These are phyloP conservation scores for Thelephora ganbajun DNA, from an alignment of 768 basidiomycete genomes.

Conservation along the genomic window DNA sequence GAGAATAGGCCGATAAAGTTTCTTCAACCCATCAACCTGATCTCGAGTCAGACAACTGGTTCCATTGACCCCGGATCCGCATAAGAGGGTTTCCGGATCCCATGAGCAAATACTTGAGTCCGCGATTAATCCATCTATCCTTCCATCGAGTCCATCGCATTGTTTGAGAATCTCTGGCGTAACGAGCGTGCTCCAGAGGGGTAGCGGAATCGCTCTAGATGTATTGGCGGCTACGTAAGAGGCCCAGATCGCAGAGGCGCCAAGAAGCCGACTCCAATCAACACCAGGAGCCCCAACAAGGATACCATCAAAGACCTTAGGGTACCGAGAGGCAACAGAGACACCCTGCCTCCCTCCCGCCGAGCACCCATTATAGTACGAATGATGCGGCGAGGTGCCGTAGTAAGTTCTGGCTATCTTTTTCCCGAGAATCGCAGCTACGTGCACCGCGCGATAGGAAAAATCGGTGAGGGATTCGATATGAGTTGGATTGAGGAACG, in stretches of 20 bases:
- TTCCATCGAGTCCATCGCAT: background rate
- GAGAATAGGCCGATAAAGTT: background rate
- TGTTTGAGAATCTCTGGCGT: background rate
- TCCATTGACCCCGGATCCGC: background rate
- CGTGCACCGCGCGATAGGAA: background rate
- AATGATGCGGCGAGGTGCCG: background rate
- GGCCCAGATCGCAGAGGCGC: background rate
- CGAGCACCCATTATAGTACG: background rate
- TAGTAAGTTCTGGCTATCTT: background rate
- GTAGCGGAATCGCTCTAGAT: background rate
- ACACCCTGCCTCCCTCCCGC: background rate
- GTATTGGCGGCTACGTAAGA: background rate
- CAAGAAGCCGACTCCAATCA: background rate
- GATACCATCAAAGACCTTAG: background rate
- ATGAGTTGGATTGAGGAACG: background rate
- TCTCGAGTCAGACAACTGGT: background rate
- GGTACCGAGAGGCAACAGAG: background rate
- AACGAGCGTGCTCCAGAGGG: background rate
- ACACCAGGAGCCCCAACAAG: background rate
- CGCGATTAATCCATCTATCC: background rate
- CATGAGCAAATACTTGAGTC: background rate
- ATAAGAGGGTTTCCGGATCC: background rate
- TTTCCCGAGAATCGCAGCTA: background rate
- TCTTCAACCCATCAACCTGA: background rate
- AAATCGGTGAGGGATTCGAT: background rate